Base-by-base conservation (phyloP, 768 basidiomycete genomes). In the Hemileccinum rubropunctum region DNA sequence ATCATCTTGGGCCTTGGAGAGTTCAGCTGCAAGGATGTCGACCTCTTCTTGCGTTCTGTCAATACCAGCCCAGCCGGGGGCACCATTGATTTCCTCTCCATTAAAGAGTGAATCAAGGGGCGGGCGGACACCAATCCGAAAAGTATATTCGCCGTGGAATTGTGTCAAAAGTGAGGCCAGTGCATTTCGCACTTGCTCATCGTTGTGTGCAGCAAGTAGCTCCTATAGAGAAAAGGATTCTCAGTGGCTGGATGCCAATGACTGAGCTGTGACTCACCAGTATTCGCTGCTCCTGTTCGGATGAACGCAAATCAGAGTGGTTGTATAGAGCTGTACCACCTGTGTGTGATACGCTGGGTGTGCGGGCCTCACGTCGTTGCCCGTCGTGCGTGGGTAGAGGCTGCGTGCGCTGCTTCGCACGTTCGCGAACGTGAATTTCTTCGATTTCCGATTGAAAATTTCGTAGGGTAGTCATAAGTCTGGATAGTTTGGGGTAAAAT, bases 111-210 rank as follows among this genome's bases (percentile, higher is more conserved):
- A 69, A 21, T 74, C 61, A 28, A 75, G 78, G 14, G 83, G 75
- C 18, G 88, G 89, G 39, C 78, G 84, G 45, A 74, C 63, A 48
- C 91, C 91, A 64, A 92, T 76, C 58, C 84, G 80, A 47, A 91
- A 71, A 23, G 91, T 72, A 65, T 85, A 84, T 65, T 93, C 90
- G 14, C 90, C 90, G 50, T 77, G 76, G 51, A 76, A 72, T 44
- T 76, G 81, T 4, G 86, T 91, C 48, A 91, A 70, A 32, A 90
- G 69, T 6, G 75, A 74, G 18, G 89, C 83, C 44, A 91, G 62
- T 44, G 77, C 66, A 64, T 86, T 85, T 37, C 83, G 80, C 12
- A 84, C 88, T 30, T 65, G 58, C 42, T 84, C 79, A 52, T 77
- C 68, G 47, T 81, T 74, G 17, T 65, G 58, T 11, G 68, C 58